Evolutionary conservation across 768 basidiomycete genomes (phyloP).

Genomic region (Lactarius deliciosus): DNA sequence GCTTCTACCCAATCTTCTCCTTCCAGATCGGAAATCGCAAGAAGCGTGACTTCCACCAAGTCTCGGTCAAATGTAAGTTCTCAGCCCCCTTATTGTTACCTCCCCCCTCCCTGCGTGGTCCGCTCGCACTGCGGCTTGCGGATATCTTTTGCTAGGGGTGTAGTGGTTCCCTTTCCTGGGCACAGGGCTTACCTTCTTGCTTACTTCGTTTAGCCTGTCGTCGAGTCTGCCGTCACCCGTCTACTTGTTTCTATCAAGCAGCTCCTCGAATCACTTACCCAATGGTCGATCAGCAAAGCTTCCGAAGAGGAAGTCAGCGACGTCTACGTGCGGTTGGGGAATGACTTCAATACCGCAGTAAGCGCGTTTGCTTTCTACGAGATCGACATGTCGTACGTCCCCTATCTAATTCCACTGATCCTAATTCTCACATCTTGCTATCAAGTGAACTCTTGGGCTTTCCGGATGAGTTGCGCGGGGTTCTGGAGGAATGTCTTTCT

Average conservation of each 20-base stretch:
- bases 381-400: slow-evolving; percentile 81
- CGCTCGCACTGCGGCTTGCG: neutral
- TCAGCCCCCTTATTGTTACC: neutral
- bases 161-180: neutral
- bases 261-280: slow-evolving; percentile 84
- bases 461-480: slow-evolving; percentile 82
- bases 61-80: slow-evolving; percentile 19
- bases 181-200: neutral
- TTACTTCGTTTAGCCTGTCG: slow-evolving; percentile 53
- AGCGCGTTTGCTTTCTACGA: slow-evolving; percentile 81
- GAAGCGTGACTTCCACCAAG: slow-evolving; percentile 15
- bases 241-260: slow-evolving; percentile 93
- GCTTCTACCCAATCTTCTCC: neutral
- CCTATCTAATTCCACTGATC: neutral
- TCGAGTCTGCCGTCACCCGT: slow-evolving; percentile 89
- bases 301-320: slow-evolving; percentile 87
- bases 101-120: no score
- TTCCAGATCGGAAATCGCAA: slow-evolving; percentile 3
- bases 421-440: slow-evolving; percentile 19
- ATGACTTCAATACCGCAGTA: slow-evolving; percentile 95
- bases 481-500: slow-evolving; percentile 88
- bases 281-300: slow-evolving; percentile 75
- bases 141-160: neutral
- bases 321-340: slow-evolving; percentile 93
- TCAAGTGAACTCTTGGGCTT: slow-evolving; percentile 81